Base-by-base conservation (phyloP, 2,329 filamentous ascomycete species). In the Coniella vitis region DNA sequence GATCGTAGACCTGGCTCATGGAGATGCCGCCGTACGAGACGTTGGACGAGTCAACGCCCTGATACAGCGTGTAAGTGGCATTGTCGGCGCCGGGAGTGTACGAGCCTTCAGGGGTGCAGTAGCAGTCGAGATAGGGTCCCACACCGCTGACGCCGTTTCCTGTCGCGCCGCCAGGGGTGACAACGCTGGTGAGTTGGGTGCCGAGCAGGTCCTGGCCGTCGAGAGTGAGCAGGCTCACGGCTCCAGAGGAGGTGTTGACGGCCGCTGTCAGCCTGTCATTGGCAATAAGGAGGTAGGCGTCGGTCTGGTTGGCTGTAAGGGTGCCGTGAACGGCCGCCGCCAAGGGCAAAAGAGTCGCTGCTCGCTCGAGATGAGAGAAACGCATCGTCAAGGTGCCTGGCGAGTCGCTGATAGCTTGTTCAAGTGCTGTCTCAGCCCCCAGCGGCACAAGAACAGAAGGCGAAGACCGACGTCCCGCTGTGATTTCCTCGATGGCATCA, bases 91-190 rank as follows among this genome's bases (percentile, higher is more conserved):
- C 79, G 0, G 79, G 76, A 0, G 78, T 83, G 64, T 78, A 84
- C 57, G 74, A 75, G 0, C 80, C 80, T 0, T 68, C 69, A 1
- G 78, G 77, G 0, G 69, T 76, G 58, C 79, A 84, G 61, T 83
- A 80, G 59, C 80, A 84, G 60, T 84, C 79, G 31, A 54, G 5
- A 21, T 54, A 54, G 5, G 52, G 52, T 8, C 52, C 52, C 31
- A 54, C 41, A 4, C 52, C 52, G 20, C 31, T 48, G 10, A 32
- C 38, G 3, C 52, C 52, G 16, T 48, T 40, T 3, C 52, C 48
- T 1, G 45, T 48, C n/a, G 48, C 10, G 41, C 48, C 52, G 22
- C 52, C 52, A 14, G 52, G 48, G 1, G 52, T 54, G 17, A 51
- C 49, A 5, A 46, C 25, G 8, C 45, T 45, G 19, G 41, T 34